Conservation (phyloP, 805 yeast species). For the Isabelozyma pseudorhagii region DNA sequence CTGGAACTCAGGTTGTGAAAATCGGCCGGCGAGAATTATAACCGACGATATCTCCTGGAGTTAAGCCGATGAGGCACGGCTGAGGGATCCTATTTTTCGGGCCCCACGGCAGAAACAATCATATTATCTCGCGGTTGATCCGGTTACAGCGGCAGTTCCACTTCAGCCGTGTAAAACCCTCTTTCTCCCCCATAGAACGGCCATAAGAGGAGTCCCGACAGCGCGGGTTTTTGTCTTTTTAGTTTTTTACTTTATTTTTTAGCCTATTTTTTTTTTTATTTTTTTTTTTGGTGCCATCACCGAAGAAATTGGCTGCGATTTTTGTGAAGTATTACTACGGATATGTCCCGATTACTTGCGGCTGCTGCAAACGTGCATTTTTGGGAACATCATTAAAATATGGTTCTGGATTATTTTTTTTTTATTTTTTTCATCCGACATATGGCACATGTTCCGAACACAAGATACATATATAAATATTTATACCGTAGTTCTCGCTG, state of each 20-base stretch:
- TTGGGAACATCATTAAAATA: not conserved
- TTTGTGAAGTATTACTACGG: not conserved
- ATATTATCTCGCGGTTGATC: not conserved
- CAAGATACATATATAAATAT: not conserved
- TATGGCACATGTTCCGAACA: not conserved
- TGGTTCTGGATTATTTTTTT: not conserved
- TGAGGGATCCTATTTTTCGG: not conserved
- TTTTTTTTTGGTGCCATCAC: too few species aligned
- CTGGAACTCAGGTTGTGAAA: too few species aligned
- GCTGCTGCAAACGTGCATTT: not conserved
- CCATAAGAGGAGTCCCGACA: not conserved
- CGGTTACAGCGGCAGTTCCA: not conserved
- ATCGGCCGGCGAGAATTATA: too few species aligned
- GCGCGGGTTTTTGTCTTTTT: not conserved
- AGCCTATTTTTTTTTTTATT: too few species aligned
- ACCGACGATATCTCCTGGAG: not conserved
- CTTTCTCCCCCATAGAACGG: not conserved
- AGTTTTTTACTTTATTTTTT: too few species aligned
- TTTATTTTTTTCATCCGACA: not conserved
- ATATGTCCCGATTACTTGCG: not conserved
- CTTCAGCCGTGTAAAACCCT: not conserved
- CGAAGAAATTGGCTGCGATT: not conserved
- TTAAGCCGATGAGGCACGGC: conserved; percentile 1
- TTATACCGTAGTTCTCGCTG: not conserved
- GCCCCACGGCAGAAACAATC: not conserved